A percentile compares a stretch with the other conserved stretches of the same genome.
phyloP scores from a whole-genome alignment of 2,329 filamentous ascomycete genomes.

The Phyllosticta capitalensis region DNA sequence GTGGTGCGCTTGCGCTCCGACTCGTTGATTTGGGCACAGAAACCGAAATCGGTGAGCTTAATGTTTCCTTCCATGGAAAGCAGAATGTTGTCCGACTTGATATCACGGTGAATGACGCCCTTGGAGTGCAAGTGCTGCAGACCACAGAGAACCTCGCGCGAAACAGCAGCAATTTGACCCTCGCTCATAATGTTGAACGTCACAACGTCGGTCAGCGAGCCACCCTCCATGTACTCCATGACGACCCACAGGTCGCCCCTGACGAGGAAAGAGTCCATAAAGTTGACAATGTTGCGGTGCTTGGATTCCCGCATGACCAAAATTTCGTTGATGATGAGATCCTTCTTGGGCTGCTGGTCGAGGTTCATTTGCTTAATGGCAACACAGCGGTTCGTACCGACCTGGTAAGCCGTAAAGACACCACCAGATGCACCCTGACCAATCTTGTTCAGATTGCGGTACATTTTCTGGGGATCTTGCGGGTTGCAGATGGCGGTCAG shows the following conservation, averaged over 20 bases:
- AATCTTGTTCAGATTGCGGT: slow-evolving; percentile 84
- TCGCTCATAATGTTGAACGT: slow-evolving; percentile 99
- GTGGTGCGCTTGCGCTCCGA: slow-evolving; percentile 85
- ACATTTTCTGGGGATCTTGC: slow-evolving; percentile 80
- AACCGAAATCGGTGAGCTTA: slow-evolving; percentile 97
- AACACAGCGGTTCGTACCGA: slow-evolving; percentile 74
- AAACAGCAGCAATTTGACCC: slow-evolving; percentile 92
- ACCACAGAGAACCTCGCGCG: slow-evolving; percentile 61
- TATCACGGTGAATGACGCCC: slow-evolving; percentile 95
- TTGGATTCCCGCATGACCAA: slow-evolving; percentile 98
- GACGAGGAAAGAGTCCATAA: slow-evolving; percentile 92
- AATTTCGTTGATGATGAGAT: slow-evolving; percentile 98
- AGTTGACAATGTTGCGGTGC: slow-evolving; percentile 98
- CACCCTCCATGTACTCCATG: slow-evolving; percentile 99
- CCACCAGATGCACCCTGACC: slow-evolving; percentile 95
- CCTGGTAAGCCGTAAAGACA: slow-evolving; percentile 85
- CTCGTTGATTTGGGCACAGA: slow-evolving; percentile 97
- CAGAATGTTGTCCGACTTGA: slow-evolving; percentile 97
- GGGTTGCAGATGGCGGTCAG: slow-evolving; percentile 84
- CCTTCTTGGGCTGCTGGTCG: slow-evolving; percentile 97
- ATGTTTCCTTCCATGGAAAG: slow-evolving; percentile 91
- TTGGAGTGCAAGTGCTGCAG: slow-evolving; percentile 95
- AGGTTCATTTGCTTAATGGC: slow-evolving; percentile 99
- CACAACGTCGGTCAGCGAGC: slow-evolving; percentile 93
- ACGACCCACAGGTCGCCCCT: slow-evolving; percentile 93